Evolutionary conservation across 371 early-diverging fungal species (phyloP), one percentile per base, ranked within the genome.

Genomic region (Mortierella sp.): DNA sequence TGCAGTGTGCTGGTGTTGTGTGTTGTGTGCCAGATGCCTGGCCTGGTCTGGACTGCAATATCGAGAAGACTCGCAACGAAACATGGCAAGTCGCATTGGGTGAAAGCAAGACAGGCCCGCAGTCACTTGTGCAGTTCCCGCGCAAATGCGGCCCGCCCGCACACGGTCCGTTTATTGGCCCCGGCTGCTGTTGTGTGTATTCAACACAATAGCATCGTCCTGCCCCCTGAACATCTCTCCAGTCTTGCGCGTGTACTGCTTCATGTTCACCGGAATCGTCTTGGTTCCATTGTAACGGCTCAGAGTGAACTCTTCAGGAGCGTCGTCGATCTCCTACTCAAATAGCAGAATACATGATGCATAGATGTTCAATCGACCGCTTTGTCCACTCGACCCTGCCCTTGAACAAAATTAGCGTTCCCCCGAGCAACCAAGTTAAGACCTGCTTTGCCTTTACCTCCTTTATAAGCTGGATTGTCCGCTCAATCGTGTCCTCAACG

Each of bases 201-300:
- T 39, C 10, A 86, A 34, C 12, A 88, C 73, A 31, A 88, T 76
- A 6, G 83, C 85, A 69, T 88, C 88, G 16, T 85, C 81, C 31
- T 84, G 83, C 27, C 82, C 74, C 63, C 84, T 71, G 69, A 88
- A 86, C 9, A 85, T 54, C 51, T 84, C 86, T 24, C 84, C 69
- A 4, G 84, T 62, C 34, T 66, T 74, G 60, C 86, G 84, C 52
- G 46, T 71, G 78, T 86, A 84, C 68, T 91, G 91, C 67, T 89
- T 90, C 19, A 81, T 64, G 64, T 81, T 86, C 50, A 91, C 81
- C 10, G 91, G 91, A 46, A 91, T 84, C 13, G 73, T 80, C 47
- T 85, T 80, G 60, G 87, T 83, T 47, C 91, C 90, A 47, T 89
- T 91, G 62, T 85, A 82, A 21, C 89, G 82, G 1, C 86, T 79